phyloP scores from a whole-genome alignment of 768 basidiomycete genomes.

The Galerina sulciceps region DNA sequence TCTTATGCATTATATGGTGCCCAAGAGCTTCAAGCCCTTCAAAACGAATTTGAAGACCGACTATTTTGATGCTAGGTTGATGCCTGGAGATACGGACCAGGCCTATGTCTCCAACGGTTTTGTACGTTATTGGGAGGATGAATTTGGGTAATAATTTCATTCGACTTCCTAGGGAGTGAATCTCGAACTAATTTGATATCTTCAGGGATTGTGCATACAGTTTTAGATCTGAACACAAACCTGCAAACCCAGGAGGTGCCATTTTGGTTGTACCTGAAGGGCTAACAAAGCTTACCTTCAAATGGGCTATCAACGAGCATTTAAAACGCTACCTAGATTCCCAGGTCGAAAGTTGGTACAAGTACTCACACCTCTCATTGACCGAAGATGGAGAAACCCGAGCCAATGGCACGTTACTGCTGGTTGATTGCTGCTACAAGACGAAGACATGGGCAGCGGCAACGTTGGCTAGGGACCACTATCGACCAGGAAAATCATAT shows the following conservation, averaged over 20 bases:
- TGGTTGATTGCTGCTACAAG: background rate
- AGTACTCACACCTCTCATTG: background rate
- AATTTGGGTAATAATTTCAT: background rate
- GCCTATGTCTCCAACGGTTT: background rate
- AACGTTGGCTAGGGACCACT: background rate
- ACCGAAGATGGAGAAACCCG: background rate
- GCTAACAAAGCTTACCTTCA: background rate
- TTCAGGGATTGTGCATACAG: background rate
- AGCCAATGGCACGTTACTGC: background rate
- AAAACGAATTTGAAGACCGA: background rate
- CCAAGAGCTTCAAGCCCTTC: background rate
- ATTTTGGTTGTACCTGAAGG: background rate
- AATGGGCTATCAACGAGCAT: background rate
- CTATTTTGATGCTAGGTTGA: background rate
- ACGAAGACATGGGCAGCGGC: conserved; percentile 3
- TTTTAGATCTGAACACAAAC: background rate
- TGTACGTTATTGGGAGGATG: background rate
- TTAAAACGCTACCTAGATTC: background rate
- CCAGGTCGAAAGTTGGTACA: background rate
- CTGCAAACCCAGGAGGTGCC: background rate
- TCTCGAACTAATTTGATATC: background rate
- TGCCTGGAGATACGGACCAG: too few species aligned
- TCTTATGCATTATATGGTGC: background rate
- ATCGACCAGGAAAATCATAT: background rate
- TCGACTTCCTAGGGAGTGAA: background rate